Conservation (phyloP, 352 stramenopile genomes). For the Aphanomyces invadans region DNA sequence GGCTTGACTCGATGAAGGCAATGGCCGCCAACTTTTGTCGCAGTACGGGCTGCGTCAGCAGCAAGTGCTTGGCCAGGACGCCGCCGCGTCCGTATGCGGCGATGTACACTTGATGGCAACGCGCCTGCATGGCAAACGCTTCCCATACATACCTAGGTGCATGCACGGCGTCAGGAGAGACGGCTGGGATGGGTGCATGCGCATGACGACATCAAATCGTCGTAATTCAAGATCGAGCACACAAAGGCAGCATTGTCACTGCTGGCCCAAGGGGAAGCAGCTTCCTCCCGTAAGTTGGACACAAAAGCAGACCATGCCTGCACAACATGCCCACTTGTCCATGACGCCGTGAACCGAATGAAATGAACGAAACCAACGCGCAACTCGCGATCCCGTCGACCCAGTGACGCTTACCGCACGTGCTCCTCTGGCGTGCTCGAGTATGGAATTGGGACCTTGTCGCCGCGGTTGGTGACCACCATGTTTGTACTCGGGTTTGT, state of each 20-base stretch:
- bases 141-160: slow-evolving; percentile 69
- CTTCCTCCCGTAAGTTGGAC: too few species aligned
- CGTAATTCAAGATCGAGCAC: too few species aligned
- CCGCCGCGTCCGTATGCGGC: slow-evolving; percentile 66
- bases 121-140: slow-evolving; percentile 57
- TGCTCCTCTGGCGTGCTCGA: slow-evolving; percentile 72
- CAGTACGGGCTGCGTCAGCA: slow-evolving; percentile 59
- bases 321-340: too few species aligned
- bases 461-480: slow-evolving; percentile 44
- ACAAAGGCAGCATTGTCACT: too few species aligned
- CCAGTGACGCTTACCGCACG: slow-evolving; percentile 30
- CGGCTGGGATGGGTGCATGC: too few species aligned
- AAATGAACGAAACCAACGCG: too few species aligned
- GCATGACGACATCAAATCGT: neutral
- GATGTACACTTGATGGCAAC: slow-evolving; percentile 73
- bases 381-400: too few species aligned
- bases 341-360: too few species aligned
- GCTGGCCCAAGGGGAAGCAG: too few species aligned
- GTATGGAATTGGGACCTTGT: slow-evolving; percentile 69
- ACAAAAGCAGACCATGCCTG: too few species aligned
- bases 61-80: slow-evolving; percentile 60
- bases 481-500: slow-evolving; percentile 76
- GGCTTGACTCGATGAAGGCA: slow-evolving; percentile 76
- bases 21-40: slow-evolving; percentile 57
- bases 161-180: too few species aligned